These are phyloP conservation scores for Neocallimastix lanati DNA, from an alignment of 192 early-diverging fungal genomes.

Conservation along the genomic window DNA sequence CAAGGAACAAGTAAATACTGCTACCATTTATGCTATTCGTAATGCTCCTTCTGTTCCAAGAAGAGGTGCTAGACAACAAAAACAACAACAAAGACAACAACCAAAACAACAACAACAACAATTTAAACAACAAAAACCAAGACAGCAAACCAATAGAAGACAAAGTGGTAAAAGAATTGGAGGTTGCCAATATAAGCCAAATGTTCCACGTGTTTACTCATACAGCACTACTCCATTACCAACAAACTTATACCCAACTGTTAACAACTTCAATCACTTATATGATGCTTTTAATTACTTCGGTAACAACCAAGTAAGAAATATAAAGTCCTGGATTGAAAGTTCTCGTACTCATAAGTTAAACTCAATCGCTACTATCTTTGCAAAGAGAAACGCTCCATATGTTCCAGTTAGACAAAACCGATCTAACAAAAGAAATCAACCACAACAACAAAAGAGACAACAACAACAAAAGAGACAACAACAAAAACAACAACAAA, in stretches of 20 bases:
- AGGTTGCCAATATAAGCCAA: not conserved
- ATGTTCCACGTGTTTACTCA: not conserved
- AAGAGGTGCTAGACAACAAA: not conserved
- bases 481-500: not conserved
- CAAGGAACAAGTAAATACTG: not conserved
- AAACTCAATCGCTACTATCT: not conserved
- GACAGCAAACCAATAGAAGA: not conserved
- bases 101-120: not conserved
- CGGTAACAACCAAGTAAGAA: not conserved
- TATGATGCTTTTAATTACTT: not conserved
- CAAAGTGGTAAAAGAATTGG: not conserved
- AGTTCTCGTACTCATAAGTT: not conserved
- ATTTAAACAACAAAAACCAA: not conserved
- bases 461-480: not conserved
- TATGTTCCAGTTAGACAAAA: not conserved
- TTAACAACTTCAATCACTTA: not conserved
- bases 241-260: not conserved
- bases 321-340: not conserved
- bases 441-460: not conserved
- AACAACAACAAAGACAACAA: not conserved
- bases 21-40: not conserved
- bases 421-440: not conserved
- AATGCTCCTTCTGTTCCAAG: not conserved
- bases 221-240: not conserved
- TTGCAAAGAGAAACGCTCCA: not conserved